Evolutionary conservation across 148 eudicot species (phyloP).

Genomic region (Chenopodium formosanum): DNA sequence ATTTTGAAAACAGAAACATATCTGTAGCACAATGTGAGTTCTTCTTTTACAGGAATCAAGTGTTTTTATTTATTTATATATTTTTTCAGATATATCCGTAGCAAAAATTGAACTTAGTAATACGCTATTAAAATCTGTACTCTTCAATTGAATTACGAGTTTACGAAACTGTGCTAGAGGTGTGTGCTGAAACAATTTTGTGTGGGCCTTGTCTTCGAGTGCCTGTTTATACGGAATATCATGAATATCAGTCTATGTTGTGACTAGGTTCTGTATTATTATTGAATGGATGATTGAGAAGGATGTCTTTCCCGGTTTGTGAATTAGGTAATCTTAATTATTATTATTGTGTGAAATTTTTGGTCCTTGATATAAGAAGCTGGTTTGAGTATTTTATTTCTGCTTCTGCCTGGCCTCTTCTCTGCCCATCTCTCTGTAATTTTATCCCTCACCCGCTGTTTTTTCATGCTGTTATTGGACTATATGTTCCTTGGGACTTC

Average conservation of each 20-base stretch:
- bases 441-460: not conserved
- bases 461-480: not conserved
- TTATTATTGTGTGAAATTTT: not conserved
- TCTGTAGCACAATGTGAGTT: slow-evolving; percentile 74
- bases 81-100: not conserved
- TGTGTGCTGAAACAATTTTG: too few species aligned
- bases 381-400: not conserved
- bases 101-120: not conserved
- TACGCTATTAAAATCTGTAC: not conserved
- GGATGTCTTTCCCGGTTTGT: not conserved
- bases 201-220: not conserved
- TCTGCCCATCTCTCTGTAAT: not conserved
- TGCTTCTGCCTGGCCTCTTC: not conserved
- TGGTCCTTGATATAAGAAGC: not conserved
- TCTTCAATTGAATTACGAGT: not conserved
- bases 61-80: not conserved
- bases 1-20: slow-evolving; percentile 71
- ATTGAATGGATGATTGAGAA: not conserved
- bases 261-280: not conserved
- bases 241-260: too few species aligned
- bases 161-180: not conserved
- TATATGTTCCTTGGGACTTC: too few species aligned
- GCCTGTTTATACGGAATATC: not conserved
- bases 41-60: not conserved
- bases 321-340: not conserved